Percentiles rank a stretch among this genome's conserved stretches.
These are phyloP conservation scores for Petunia hybrid DNA, from an alignment of 305 asterid genomes.

Conservation along the genomic window DNA sequence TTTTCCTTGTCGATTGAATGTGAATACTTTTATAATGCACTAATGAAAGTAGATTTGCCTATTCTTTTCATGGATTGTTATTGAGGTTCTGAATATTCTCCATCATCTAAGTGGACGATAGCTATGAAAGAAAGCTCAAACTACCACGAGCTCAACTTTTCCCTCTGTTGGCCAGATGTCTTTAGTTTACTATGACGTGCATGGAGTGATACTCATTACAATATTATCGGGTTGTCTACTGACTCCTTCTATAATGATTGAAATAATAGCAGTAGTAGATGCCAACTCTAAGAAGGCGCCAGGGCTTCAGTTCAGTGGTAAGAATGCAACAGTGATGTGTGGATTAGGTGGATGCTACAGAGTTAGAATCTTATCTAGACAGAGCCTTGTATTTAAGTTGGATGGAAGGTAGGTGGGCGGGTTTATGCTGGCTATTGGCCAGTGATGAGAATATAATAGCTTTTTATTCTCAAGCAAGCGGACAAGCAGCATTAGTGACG, in stretches of 20 bases:
- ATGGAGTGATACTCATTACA: neutral
- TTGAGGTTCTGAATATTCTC: neutral
- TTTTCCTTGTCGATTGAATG: conserved; percentile 26
- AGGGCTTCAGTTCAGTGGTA: neutral
- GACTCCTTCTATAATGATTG: neutral
- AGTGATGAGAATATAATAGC: neutral
- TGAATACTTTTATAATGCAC: conserved; percentile 24
- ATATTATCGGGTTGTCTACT: neutral
- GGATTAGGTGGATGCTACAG: neutral
- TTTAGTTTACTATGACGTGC: neutral
- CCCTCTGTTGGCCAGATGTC: neutral
- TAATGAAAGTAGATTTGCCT: conserved; percentile 21
- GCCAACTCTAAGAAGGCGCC: neutral
- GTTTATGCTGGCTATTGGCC: neutral
- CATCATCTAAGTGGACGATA: neutral
- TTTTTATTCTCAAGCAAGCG: neutral
- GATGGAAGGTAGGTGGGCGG: too few species aligned
- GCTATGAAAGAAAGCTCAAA: neutral
- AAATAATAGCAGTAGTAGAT: too few species aligned
- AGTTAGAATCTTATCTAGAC: neutral
- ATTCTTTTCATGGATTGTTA: conserved; percentile 3
- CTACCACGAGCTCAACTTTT: neutral
- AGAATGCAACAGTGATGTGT: neutral
- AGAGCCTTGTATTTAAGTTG: too few species aligned
- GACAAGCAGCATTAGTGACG: neutral